Evolutionary conservation across 2,329 filamentous ascomycete species (phyloP), one percentile per base, ranked within the genome.

Genomic region (Sordariomycetes sp.): DNA sequence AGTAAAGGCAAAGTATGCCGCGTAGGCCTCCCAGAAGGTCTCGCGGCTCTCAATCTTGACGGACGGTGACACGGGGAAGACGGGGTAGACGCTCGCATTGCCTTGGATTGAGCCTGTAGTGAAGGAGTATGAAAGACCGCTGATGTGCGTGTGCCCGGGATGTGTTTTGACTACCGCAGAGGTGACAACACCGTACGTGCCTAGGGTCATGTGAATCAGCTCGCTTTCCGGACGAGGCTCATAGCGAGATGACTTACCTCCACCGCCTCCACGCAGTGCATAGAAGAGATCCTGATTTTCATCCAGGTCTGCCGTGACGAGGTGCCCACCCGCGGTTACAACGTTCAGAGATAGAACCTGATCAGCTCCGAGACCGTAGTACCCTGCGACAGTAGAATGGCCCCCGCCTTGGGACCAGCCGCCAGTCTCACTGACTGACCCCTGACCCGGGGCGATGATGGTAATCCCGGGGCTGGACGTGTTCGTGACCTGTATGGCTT

Each of bases 261-360:
- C 37, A n/a, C 79, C 77, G 12, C 79, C 78, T 12, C 78, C 78
- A 58, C 70, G 69, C 3, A 81, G 66, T 10, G 79, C 80, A 79
- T 79, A 84, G 66, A 78, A 82, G 2, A 83, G 68, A 54, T 82
- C 79, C 0, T 68, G 55, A 59, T 81, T 75, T 24, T 75, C 60
- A 1, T 67, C 65, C 1, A 67, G 70, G 10, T 70, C 73, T 0
- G 78, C 79, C 2, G 66, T 72, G 2, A 80, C 61, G 14, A 73
- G 62, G 7, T 67, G 54, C 1, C 79, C 78, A 22, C 67, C 63
- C 0, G 71, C 74, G 20, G 74, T 75, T 8, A 80, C 68, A 3
- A 76, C 72, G 50, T 76, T 68, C 65, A 69, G 73, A 55, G 75
- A 68, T 3, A 81, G 65, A 1, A 74, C 71, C 59, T 80, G 74